phyloP scores from a whole-genome alignment of 305 asterid species.

The Rubia occidens region DNA sequence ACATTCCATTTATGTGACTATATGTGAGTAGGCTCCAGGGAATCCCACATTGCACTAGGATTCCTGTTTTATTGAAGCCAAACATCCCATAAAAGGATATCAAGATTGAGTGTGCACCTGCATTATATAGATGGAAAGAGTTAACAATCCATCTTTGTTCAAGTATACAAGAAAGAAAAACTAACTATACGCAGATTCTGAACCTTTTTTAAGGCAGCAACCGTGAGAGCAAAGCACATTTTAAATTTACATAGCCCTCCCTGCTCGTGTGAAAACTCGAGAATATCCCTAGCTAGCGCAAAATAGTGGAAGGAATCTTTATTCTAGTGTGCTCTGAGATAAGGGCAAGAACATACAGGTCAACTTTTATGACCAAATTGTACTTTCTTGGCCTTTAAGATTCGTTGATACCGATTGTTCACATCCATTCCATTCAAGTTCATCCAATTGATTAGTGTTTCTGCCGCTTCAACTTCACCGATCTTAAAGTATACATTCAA shows the following conservation, averaged over 20 bases:
- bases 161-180: not conserved
- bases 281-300: too few relatives aligned
- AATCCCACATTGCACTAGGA: conserved; percentile 77
- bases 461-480: too few relatives aligned
- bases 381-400: not conserved
- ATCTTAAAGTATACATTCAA: too few relatives aligned
- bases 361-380: not conserved
- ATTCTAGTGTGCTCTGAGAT: too few relatives aligned
- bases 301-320: too few relatives aligned
- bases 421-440: too few relatives aligned
- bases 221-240: too few relatives aligned
- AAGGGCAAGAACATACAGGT: too few relatives aligned
- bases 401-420: not conserved
- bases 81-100: conserved; percentile 40
- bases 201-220: conserved; percentile 51
- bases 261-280: too few relatives aligned
- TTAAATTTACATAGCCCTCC: too few relatives aligned
- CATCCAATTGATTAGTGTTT: too few relatives aligned
- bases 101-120: conserved; percentile 81
- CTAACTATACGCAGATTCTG: not conserved
- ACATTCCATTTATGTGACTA: conserved; percentile 47
- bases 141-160: not conserved
- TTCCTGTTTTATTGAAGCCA: conserved; percentile 73
- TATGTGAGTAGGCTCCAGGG: conserved; percentile 71
- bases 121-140: not conserved